Evolutionary conservation across 257 asterid genomes (phyloP).

Genomic region (Solanum raphanifolium): DNA sequence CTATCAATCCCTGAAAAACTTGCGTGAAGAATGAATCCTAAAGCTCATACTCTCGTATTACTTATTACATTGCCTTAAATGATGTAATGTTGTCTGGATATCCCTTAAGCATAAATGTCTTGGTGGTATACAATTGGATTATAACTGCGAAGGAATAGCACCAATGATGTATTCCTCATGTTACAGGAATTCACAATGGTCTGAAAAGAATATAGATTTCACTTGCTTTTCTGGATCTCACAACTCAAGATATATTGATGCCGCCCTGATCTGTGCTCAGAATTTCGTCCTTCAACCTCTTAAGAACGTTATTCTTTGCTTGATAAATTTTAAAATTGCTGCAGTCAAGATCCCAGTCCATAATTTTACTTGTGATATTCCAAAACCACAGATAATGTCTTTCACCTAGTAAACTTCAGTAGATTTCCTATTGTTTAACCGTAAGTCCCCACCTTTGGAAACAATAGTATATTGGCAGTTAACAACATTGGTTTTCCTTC

Average conservation of each 20-base stretch:
- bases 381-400: neutral
- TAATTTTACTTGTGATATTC: neutral
- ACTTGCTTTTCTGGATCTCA: neutral
- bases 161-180: neutral
- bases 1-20: neutral
- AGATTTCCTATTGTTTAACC: neutral
- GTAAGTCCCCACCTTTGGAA: neutral
- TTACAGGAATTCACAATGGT: neutral
- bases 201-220: neutral
- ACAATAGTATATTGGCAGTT: neutral
- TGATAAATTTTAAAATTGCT: neutral
- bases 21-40: neutral
- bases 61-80: neutral
- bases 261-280: neutral
- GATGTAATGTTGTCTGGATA: neutral
- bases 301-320: neutral
- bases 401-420: neutral
- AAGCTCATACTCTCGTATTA: neutral
- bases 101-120: neutral
- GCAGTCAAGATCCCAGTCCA: neutral
- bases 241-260: neutral
- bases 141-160: neutral
- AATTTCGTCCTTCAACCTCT: neutral
- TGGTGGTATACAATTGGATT: neutral
- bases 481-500: neutral